phyloP scores from a whole-genome alignment of 192 early-diverging fungal genomes.

The Chytriomyces confervae region DNA sequence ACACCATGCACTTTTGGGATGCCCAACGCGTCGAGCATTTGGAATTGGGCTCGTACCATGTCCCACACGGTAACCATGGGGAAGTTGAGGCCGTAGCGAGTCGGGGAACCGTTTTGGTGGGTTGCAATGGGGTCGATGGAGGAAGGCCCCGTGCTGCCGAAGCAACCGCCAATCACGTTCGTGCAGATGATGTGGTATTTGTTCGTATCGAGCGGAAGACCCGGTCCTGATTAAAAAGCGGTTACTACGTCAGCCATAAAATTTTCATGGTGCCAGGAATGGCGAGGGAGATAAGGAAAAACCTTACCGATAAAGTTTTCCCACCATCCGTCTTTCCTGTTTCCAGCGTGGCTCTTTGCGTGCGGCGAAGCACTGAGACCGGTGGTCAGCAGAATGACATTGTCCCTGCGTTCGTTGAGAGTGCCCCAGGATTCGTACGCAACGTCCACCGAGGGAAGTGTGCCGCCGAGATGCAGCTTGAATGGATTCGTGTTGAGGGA shows the following conservation, averaged over 20 bases:
- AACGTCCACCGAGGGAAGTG: slow-evolving; percentile 75
- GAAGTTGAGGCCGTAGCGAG: slow-evolving; percentile 73
- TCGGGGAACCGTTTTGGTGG: slow-evolving; percentile 20
- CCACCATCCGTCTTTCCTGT: slow-evolving; percentile 92
- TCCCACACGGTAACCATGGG: slow-evolving; percentile 73
- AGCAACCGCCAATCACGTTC: slow-evolving; percentile 96
- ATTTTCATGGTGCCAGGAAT: no score
- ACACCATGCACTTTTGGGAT: slow-evolving; percentile 84
- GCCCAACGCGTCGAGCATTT: slow-evolving; percentile 79
- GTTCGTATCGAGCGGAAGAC: slow-evolving; percentile 87
- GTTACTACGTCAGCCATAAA: no score
- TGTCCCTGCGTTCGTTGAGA: slow-evolving; percentile 77
- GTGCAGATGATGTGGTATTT: slow-evolving; percentile 96
- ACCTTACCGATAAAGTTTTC: slow-evolving; percentile 84
- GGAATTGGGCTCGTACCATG: slow-evolving; percentile 92
- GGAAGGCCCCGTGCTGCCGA: slow-evolving; percentile 91
- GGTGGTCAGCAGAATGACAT: slow-evolving; percentile 64
- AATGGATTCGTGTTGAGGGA: slow-evolving; percentile 56
- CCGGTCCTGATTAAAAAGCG: slow-evolving; percentile 65
- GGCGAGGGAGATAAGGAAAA: background rate
- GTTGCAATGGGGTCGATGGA: slow-evolving; percentile 77
- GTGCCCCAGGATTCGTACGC: slow-evolving; percentile 97
- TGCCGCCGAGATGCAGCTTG: slow-evolving; percentile 80
- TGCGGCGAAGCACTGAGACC: slow-evolving; percentile 84
- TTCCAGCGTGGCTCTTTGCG: slow-evolving; percentile 84